Base-by-base conservation (phyloP, 2,329 filamentous ascomycete genomes). In the Delphinella strobiligena region DNA sequence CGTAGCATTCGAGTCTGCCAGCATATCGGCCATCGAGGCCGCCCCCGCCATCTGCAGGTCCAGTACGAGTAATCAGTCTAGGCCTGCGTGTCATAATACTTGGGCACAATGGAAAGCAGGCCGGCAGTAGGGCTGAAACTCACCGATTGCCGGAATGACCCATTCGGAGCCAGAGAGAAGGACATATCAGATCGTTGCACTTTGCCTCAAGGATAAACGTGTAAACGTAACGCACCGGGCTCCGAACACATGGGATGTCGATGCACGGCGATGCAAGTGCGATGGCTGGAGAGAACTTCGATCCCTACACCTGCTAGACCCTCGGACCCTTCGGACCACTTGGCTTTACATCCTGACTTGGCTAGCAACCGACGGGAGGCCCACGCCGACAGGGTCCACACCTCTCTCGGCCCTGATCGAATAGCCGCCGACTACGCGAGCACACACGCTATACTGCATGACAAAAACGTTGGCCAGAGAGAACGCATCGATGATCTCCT, bases 1-100 rank as follows among this genome's bases (percentile, higher is more conserved):
- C 22, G 22, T 27, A 12, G 22, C 47, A 43, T 56, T 49, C 31
- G 54, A 49, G 34, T 61, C 54, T 41, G 57, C 33, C 43, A 54
- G 47, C 37, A 51, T 34, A 22, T 44, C 50, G 36, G 48, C 39
- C 45, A 54, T 53, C 27, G 53, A 46, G 22, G 47, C 41, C 27
- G 45, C 45, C 18, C 46, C 48, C 33, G 45, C 46, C 49, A 56
- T 51, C 53, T 55, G 37, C 39, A 42, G 14, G 27, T 30, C 31
- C 32, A n/a, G n/a, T n/a, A n/a, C n/a, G n/a, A n/a, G n/a, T n/a
- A n/a, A n/a, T n/a, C n/a, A n/a, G n/a, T n/a, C n/a, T n/a, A n/a
- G n/a, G n/a, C n/a, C n/a, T n/a, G n/a, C n/a, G n/a, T n/a, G 22
- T 12, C 22, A 27, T 7, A 27, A 27, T 35, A 35, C n/a, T 34